These are phyloP conservation scores for Aspergillus piperis DNA, from an alignment of 2,329 filamentous ascomycete genomes.

Conservation along the genomic window DNA sequence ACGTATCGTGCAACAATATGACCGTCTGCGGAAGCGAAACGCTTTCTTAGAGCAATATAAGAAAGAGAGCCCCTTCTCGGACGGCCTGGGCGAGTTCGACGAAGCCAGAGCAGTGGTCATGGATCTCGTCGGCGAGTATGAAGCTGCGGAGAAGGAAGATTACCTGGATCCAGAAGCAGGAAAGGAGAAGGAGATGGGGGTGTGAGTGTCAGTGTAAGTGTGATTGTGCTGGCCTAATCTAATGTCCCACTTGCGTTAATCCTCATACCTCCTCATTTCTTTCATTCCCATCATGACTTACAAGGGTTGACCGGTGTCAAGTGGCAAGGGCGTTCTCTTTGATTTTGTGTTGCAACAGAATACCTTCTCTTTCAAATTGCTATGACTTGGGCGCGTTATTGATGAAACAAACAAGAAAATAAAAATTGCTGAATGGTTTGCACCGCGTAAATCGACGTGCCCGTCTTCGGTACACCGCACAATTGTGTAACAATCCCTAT, in stretches of 20 bases:
- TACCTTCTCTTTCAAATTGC: slow-evolving; percentile 3
- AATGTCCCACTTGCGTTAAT: not conserved
- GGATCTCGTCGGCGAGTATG: slow-evolving; percentile 91
- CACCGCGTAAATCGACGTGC: not conserved
- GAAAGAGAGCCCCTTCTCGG: slow-evolving; percentile 88
- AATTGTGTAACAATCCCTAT: not conserved
- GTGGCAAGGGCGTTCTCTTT: slow-evolving; percentile 21
- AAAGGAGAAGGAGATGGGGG: slow-evolving; percentile 40
- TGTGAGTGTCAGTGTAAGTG: slow-evolving; percentile 16
- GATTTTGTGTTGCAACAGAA: not conserved
- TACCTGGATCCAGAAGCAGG: slow-evolving; percentile 77
- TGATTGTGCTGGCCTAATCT: not conserved
- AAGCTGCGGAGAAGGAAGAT: slow-evolving; percentile 86
- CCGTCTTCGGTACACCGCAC: not conserved
- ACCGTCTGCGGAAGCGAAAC: slow-evolving; percentile 91
- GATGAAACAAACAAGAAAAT: not conserved
- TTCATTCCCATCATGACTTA: slow-evolving; percentile 14
- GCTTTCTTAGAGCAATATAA: slow-evolving; percentile 97
- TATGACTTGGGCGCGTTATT: slow-evolving; percentile 9
- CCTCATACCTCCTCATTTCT: slow-evolving; percentile 15
- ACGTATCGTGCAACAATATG: slow-evolving; percentile 87
- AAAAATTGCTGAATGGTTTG: too few species aligned
- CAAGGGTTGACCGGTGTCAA: slow-evolving; percentile 20
- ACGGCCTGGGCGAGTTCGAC: slow-evolving; percentile 92
- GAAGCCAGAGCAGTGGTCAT: slow-evolving; percentile 88